Evolutionary conservation across 1,284 basidiomycete species (phyloP).

Genomic region (Trichosporon ovoides): DNA sequence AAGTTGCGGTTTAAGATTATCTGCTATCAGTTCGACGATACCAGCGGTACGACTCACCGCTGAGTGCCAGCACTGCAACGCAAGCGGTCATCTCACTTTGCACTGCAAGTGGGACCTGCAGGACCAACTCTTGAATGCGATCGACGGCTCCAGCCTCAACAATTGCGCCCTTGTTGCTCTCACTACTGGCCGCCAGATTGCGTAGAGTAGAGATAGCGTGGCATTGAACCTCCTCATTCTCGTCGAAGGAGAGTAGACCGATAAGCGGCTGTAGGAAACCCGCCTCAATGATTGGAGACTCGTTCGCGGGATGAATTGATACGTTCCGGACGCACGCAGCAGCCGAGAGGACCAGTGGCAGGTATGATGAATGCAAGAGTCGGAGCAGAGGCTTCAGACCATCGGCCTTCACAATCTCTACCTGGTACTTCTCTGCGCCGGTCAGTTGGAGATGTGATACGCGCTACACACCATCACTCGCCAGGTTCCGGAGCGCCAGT

Average conservation of each 20-base stretch:
- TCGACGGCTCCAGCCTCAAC: conserved; percentile 98
- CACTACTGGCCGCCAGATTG: conserved; percentile 92
- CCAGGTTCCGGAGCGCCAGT: conserved; percentile 90
- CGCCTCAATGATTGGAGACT: conserved; percentile 98
- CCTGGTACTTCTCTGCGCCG: conserved; percentile 91
- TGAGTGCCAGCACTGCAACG: conserved; percentile 86
- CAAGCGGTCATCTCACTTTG: conserved; percentile 99
- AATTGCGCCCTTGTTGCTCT: conserved; percentile 98
- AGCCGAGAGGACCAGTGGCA: conserved; percentile 95
- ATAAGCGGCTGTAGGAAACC: conserved; percentile 96
- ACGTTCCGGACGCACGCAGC: conserved; percentile 99
- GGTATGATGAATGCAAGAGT: conserved; percentile 91
- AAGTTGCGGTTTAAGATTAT: conserved; percentile 89
- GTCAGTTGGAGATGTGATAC: background rate
- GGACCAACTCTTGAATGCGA: conserved; percentile 92
- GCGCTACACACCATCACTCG: conserved; percentile 75
- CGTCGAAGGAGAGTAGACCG: conserved; percentile 90
- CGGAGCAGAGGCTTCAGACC: conserved; percentile 89
- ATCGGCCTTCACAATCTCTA: conserved; percentile 96
- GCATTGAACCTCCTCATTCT: conserved; percentile 99
- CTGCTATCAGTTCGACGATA: conserved; percentile 50
- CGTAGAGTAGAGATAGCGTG: conserved; percentile 98
- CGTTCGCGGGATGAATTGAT: conserved; percentile 96
- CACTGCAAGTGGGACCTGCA: conserved; percentile 91
- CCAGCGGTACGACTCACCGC: conserved; percentile 56